These are phyloP conservation scores for Cytidiella melzeri DNA, from an alignment of 768 basidiomycete species.

Conservation along the genomic window DNA sequence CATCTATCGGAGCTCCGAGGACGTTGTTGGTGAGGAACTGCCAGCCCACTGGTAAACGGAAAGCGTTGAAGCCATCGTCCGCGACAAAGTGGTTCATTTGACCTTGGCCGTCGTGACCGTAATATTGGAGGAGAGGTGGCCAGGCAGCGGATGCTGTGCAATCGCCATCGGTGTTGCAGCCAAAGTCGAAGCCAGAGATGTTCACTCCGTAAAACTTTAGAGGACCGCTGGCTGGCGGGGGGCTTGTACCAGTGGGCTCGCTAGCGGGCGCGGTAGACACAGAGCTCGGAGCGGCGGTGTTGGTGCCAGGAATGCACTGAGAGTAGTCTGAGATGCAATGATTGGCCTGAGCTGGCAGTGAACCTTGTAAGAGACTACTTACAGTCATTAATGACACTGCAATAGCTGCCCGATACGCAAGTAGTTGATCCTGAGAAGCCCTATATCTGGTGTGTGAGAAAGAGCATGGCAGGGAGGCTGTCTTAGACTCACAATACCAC, in stretches of 20 bases:
- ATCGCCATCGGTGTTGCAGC: constrained; percentile 39
- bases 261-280: constrained; percentile 10
- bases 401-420: constrained; percentile 29
- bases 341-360: not conserved
- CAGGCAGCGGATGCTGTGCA: constrained; percentile 33
- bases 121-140: constrained; percentile 41
- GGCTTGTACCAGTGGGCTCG: constrained; percentile 4
- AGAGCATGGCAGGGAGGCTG: no score
- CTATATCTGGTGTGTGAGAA: constrained; percentile 11
- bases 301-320: constrained; percentile 29
- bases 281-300: constrained; percentile 15
- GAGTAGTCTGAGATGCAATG: constrained; percentile 23
- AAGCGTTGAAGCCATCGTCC: constrained; percentile 48
- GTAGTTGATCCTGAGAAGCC: constrained; percentile 32
- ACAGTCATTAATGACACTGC: constrained; percentile 27
- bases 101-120: constrained; percentile 39
- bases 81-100: constrained; percentile 59
- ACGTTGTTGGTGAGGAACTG: constrained; percentile 41
- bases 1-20: constrained; percentile 34
- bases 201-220: constrained; percentile 41
- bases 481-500: constrained; percentile 16
- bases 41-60: constrained; percentile 59
- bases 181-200: constrained; percentile 53
- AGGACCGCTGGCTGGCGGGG: constrained; percentile 14
- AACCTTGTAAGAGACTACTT: constrained; percentile 10